Conservation (phyloP, 225 moss, liverwort and hornwort genomes). For the Asterella californica region DNA sequence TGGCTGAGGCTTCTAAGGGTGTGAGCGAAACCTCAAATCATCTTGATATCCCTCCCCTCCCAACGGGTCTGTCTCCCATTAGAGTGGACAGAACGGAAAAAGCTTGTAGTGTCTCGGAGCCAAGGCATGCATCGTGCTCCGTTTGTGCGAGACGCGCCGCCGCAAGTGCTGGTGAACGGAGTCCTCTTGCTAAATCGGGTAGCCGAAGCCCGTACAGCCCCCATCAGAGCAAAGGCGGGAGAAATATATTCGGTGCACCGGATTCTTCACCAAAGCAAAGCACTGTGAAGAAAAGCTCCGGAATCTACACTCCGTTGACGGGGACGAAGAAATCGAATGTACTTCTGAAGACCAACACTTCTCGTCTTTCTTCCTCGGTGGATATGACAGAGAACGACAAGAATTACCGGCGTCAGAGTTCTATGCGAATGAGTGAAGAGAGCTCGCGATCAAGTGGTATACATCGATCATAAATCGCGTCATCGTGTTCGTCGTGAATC, state of each 20-base stretch:
- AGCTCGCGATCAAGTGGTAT: constrained; percentile 35
- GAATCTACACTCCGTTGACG: constrained; percentile 22
- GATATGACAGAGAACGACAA: constrained; percentile 24
- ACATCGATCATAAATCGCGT: not conserved
- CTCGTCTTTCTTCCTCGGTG: constrained; percentile 26
- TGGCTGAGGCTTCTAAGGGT: not conserved
- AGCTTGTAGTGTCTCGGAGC: constrained; percentile 22
- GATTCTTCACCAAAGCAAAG: constrained; percentile 9
- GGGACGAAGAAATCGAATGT: constrained; percentile 25
- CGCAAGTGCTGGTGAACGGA: constrained; percentile 20
- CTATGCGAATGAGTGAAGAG: constrained; percentile 30
- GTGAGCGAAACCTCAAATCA: constrained; percentile 20
- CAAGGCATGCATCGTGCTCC: constrained; percentile 32
- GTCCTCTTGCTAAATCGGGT: not conserved
- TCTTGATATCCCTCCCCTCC: constrained; percentile 5
- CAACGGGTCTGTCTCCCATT: not conserved
- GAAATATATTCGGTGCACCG: not conserved
- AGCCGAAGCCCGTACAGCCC: constrained; percentile 18
- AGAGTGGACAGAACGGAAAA: constrained; percentile 23
- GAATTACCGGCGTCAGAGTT: constrained; percentile 16
- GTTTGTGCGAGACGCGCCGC: constrained; percentile 26
- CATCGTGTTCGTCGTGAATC: not conserved
- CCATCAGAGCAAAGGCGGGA: constrained; percentile 13
- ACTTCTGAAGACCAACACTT: constrained; percentile 22
- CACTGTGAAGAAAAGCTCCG: constrained; percentile 22